Conservation (phyloP, 805 yeast species). For the Metschnikowia arizonensis region DNA sequence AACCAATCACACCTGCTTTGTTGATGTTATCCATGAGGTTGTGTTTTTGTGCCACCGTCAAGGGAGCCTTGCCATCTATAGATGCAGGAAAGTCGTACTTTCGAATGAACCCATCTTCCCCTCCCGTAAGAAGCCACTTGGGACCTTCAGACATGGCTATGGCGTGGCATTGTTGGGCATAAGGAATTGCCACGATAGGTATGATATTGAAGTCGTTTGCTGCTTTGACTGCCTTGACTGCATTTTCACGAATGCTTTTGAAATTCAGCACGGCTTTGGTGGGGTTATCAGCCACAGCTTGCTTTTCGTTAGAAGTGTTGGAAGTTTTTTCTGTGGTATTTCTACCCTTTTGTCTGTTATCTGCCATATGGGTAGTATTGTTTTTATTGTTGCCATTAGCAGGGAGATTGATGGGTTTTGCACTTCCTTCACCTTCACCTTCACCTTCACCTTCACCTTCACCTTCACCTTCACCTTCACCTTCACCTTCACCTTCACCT, state of each 20-base stretch:
- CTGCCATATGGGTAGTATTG: conserved; percentile 20
- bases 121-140: conserved; percentile 88
- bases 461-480: not conserved
- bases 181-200: conserved; percentile 87
- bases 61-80: conserved; percentile 77
- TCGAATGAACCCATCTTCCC: conserved; percentile 90
- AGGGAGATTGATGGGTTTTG: not conserved
- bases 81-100: conserved; percentile 84
- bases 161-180: conserved; percentile 72
- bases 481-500: not conserved
- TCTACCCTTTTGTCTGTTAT: conserved; percentile 7
- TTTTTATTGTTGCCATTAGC: not conserved
- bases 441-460: not conserved
- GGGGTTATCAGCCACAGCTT: not conserved
- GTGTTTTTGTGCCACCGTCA: conserved; percentile 89
- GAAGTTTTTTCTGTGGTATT: not conserved
- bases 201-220: conserved; percentile 64
- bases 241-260: conserved; percentile 17
- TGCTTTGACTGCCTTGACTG: conserved; percentile 42
- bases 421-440: not conserved
- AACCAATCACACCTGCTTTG: conserved; percentile 74
- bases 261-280: conserved; percentile 1
- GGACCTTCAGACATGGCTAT: conserved; percentile 75
- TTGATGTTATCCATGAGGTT: conserved; percentile 80
- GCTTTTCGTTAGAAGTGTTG: not conserved